Conservation (phyloP, 2,329 filamentous ascomycete genomes). For the Calonectria fujianensis region DNA sequence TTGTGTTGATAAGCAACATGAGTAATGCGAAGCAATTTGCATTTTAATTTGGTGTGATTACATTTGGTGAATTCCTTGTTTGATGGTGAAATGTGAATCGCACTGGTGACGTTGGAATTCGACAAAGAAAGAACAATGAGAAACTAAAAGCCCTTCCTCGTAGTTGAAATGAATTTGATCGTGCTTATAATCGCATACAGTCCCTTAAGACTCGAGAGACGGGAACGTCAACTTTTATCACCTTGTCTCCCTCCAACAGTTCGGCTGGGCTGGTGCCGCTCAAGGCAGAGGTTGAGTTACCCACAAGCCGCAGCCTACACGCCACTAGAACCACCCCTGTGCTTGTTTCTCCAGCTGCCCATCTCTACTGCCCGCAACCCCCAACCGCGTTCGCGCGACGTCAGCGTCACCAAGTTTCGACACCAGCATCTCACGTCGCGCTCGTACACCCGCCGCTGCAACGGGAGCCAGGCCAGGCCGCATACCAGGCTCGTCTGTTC, state of each 20-base stretch:
- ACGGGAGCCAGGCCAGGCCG: conserved; percentile 45
- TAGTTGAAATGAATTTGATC: background rate
- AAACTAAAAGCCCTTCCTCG: background rate
- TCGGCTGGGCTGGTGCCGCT: background rate
- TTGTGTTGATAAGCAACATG: background rate
- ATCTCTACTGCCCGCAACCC: conserved; percentile 35
- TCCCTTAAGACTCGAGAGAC: background rate
- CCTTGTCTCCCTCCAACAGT: background rate
- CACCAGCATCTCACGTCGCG: conserved; percentile 28
- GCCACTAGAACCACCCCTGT: conserved; percentile 1
- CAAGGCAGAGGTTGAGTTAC: background rate
- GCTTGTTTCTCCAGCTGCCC: background rate
- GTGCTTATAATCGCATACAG: background rate
- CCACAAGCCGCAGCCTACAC: background rate
- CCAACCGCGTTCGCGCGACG: conserved; percentile 44
- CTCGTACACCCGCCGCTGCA: conserved; percentile 36
- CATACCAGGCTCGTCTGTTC: conserved; percentile 45
- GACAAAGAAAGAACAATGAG: background rate
- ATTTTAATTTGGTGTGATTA: background rate
- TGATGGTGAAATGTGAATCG: background rate
- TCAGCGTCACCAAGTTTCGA: conserved; percentile 32
- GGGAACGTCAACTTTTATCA: background rate
- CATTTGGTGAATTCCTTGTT: background rate
- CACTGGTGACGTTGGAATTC: background rate
- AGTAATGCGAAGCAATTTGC: background rate